These are phyloP conservation scores for Cystobasidiaceae sp. DNA, from an alignment of 1,284 basidiomycete species.

Conservation along the genomic window DNA sequence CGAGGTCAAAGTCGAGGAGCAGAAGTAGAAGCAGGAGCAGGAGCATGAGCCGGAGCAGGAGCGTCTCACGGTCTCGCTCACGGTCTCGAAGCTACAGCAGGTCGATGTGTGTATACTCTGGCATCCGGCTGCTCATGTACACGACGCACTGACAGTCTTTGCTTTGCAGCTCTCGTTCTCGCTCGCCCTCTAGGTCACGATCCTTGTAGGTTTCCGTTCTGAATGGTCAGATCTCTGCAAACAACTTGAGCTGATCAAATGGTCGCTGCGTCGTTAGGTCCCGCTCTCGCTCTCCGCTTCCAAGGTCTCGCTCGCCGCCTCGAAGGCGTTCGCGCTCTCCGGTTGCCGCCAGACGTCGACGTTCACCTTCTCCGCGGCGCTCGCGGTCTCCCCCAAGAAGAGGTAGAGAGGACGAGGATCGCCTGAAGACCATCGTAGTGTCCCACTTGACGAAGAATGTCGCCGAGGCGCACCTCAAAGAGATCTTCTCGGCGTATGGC, in stretches of 20 bases:
- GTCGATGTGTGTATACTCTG: neutral
- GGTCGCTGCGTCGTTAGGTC: too few relatives aligned
- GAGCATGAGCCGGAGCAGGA: slow-evolving; percentile 11
- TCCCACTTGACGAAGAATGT: slow-evolving; percentile 69
- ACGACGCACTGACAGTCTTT: neutral
- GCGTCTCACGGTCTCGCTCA: too few relatives aligned
- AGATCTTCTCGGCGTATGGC: slow-evolving; percentile 85
- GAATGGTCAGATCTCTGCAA: too few relatives aligned
- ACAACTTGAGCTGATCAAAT: too few relatives aligned
- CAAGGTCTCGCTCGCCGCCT: too few relatives aligned
- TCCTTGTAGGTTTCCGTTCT: too few relatives aligned
- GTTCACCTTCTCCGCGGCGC: slow-evolving; percentile 57
- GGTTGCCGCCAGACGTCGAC: slow-evolving; percentile 54
- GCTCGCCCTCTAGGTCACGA: slow-evolving; percentile 23
- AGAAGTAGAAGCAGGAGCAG: too few relatives aligned
- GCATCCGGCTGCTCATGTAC: too few relatives aligned
- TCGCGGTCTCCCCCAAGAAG: slow-evolving; percentile 55
- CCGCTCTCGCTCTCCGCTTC: too few relatives aligned
- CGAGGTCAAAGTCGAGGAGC: slow-evolving; percentile 2
- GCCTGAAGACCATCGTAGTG: slow-evolving; percentile 27
- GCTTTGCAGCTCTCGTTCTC: slow-evolving; percentile 15
- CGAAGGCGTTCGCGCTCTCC: slow-evolving; percentile 12
- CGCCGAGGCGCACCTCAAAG: slow-evolving; percentile 74
- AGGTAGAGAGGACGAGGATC: slow-evolving; percentile 53
- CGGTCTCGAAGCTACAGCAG: too few relatives aligned